Conservation (phyloP, 176 grass and related monocot species). For the Saccharum spontaneum region DNA sequence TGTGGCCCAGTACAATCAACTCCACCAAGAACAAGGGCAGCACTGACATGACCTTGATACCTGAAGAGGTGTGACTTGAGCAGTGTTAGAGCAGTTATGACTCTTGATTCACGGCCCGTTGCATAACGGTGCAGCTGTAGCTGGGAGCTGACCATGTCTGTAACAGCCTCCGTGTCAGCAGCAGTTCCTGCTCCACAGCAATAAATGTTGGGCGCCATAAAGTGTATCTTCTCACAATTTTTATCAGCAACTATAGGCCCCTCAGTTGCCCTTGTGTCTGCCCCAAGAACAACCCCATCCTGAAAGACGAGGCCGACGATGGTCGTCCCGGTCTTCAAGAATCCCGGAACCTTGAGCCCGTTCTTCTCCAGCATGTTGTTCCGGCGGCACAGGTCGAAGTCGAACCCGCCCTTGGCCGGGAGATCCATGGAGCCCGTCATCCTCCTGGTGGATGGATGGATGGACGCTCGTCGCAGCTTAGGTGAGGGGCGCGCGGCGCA, state of each 20-base stretch:
- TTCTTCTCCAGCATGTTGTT: slow-evolving; percentile 59
- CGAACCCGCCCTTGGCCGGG: slow-evolving; percentile 59
- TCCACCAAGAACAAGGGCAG: slow-evolving; percentile 85
- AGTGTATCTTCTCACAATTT: slow-evolving; percentile 93
- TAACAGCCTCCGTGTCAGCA: slow-evolving; percentile 87
- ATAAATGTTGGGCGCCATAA: slow-evolving; percentile 94
- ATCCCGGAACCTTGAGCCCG: slow-evolving; percentile 40
- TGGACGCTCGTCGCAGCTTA: background rate
- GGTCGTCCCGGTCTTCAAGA: slow-evolving; percentile 62
- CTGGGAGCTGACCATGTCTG: slow-evolving; percentile 98
- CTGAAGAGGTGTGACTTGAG: slow-evolving; percentile 94
- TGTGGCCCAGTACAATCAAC: slow-evolving; percentile 89
- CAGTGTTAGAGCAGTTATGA: slow-evolving; percentile 84
- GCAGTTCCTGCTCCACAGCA: slow-evolving; percentile 94
- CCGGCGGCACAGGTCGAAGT: slow-evolving; percentile 55
- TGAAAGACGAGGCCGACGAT: slow-evolving; percentile 67
- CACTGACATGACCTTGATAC: slow-evolving; percentile 92
- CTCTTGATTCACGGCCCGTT: slow-evolving; percentile 88
- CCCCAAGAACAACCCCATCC: slow-evolving; percentile 95
- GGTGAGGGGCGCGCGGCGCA: background rate
- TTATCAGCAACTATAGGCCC: slow-evolving; percentile 98
- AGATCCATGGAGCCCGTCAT: slow-evolving; percentile 30
- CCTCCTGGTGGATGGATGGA: background rate
- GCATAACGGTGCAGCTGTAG: slow-evolving; percentile 93
- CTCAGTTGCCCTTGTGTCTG: slow-evolving; percentile 93